These are phyloP conservation scores for Metarhizium album DNA, from an alignment of 2,329 filamentous ascomycete species.

Conservation along the genomic window DNA sequence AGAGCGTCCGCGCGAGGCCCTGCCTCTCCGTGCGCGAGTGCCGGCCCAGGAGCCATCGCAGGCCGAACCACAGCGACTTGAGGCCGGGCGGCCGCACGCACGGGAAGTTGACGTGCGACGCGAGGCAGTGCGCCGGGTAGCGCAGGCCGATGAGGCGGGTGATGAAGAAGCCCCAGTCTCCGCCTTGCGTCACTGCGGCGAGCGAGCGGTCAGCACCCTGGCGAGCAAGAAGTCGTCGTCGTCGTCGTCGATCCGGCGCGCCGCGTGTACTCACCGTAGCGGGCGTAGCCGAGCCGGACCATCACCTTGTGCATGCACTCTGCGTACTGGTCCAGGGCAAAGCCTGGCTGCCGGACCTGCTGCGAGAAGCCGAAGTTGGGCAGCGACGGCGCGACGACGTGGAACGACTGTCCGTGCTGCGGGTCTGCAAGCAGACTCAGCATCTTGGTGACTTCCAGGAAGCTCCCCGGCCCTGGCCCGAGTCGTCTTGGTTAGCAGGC, in stretches of 20 bases:
- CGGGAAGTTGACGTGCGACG: constrained; percentile 48
- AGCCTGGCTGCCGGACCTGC: constrained; percentile 18
- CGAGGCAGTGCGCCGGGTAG: constrained; percentile 41
- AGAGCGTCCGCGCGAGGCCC: constrained; percentile 40
- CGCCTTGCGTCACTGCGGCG: constrained; percentile 42
- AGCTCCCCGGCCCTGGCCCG: constrained; percentile 49
- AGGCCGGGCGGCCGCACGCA: constrained; percentile 36
- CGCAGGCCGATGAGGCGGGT: constrained; percentile 49
- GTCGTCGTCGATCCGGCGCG: too few relatives aligned
- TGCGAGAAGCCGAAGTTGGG: constrained; percentile 38
- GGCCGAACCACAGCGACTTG: constrained; percentile 43
- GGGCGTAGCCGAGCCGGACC: constrained; percentile 48
- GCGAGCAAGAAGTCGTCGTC: constrained; percentile 17
- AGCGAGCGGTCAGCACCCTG: constrained; percentile 35
- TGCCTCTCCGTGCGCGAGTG: constrained; percentile 25
- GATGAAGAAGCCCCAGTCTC: constrained; percentile 61
- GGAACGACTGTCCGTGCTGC: constrained; percentile 32
- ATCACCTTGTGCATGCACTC: constrained; percentile 59
- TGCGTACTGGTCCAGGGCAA: constrained; percentile 24
- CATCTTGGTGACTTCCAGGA: constrained; percentile 54
- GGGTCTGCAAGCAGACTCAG: constrained; percentile 34
- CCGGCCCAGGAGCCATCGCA: constrained; percentile 41
- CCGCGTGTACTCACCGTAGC: constrained; percentile 19
- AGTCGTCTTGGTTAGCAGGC: background rate
- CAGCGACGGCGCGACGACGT: constrained; percentile 47